Evolutionary conservation across 225 moss, liverwort and hornwort genomes (phyloP).

Genomic region (Physcomitrium patens): DNA sequence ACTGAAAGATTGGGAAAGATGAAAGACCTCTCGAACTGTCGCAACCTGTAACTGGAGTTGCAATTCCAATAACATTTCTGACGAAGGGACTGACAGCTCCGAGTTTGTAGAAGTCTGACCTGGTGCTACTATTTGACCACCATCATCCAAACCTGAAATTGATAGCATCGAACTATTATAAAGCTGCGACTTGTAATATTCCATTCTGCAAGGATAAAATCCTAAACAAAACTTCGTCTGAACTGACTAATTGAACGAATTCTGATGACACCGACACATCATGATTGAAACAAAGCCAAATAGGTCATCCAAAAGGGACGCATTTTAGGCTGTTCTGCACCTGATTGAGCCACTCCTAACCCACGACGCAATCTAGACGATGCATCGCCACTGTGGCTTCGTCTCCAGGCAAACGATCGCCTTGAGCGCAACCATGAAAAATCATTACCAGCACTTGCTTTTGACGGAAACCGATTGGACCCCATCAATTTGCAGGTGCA

Average conservation of each 20-base stretch:
- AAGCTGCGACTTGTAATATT: neutral
- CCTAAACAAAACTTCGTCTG: neutral
- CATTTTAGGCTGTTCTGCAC: constrained; percentile 2
- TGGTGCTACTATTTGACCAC: constrained; percentile 55
- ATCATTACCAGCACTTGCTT: constrained; percentile 21
- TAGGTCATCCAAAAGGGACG: neutral
- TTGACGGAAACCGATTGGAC: constrained; percentile 4
- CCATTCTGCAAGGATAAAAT: neutral
- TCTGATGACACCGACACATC: neutral
- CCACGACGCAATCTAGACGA: constrained; percentile 27
- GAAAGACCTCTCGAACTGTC: constrained; percentile 58
- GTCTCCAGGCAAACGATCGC: constrained; percentile 28
- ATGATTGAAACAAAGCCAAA: neutral
- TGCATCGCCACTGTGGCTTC: constrained; percentile 20
- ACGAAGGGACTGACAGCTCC: constrained; percentile 39
- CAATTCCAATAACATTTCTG: constrained; percentile 57
- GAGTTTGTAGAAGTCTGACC: constrained; percentile 34
- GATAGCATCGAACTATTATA: neutral
- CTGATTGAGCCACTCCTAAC: constrained; percentile 42
- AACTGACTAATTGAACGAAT: neutral
- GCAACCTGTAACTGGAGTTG: constrained; percentile 64
- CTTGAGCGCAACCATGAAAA: constrained; percentile 38
- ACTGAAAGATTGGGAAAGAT: neutral
- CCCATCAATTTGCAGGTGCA: constrained; percentile 45
- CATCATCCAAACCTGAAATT: constrained; percentile 52